Evolutionary conservation across 1,139 yeast genomes (phyloP), one percentile per base, ranked within the genome.

Genomic region (Taphrina deformans): DNA sequence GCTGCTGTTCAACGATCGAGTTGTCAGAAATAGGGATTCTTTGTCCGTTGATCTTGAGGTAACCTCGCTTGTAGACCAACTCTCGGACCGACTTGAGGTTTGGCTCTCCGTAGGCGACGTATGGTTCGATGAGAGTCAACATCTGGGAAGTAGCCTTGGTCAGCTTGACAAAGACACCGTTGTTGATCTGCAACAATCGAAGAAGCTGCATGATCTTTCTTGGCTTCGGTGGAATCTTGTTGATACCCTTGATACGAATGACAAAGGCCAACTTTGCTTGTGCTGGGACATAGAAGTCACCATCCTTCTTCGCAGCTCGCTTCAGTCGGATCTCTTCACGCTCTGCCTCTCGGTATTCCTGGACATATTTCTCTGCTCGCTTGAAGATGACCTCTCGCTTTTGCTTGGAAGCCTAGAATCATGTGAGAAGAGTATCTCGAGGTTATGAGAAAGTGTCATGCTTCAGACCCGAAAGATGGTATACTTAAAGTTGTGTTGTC

Each of bases 91-190:
- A 89, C 73, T 97, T 82, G 79, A 89, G 85, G 78, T 90, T 89
- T 83, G 99, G 99, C 93, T 92, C 92, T 84, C 99, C 99, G 88
- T 89, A 93, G 77, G 99, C 96, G 81, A 93, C 87, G 87, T 91
- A 93, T 80, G 99, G 99, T 84, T 93, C 98, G 79, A 93, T 96
- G 80, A 93, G 88, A 82, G 88, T 91, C 82, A 93, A 86, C 81
- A 93, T 88, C 86, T 93, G 98, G 75, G 87, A 77, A 77, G 99
- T 93, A 76, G 99, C 99, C 88, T 93, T 93, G 87, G 98, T 93
- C 76, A 93, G 86, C 83, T 90, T 90, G 79, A 93, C 96, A 79
- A 93, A 93, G 75, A 91, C 96, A 87, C 96, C 99, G 77, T 96
- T 87, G 87, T 93, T 93, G 82, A 93, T 91, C 85, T 92, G 98